Conservation (phyloP, 176 grass and related monocot genomes). For the Juncus inflexus region DNA sequence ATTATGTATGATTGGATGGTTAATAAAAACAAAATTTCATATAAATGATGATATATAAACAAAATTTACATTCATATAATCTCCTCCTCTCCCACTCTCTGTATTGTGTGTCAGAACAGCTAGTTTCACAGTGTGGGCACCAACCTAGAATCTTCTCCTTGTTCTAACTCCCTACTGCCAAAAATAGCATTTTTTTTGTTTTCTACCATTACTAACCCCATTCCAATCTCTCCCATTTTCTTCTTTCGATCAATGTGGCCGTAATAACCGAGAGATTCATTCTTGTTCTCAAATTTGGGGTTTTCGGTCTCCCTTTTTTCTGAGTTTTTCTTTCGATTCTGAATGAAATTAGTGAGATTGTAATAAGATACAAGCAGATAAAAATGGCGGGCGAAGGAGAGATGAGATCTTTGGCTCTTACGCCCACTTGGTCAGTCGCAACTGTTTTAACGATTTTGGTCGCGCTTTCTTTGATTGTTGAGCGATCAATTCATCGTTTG, state of each 20-base stretch:
- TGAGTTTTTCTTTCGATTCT: not conserved
- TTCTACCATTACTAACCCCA: not conserved
- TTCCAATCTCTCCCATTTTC: constrained; percentile 2
- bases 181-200: constrained; percentile 6
- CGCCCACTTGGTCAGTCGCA: constrained; percentile 97
- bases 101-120: constrained; percentile 1
- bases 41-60: too few species aligned
- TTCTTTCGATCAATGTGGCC: constrained; percentile 8
- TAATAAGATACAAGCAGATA: constrained; percentile 1
- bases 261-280: not conserved
- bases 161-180: constrained; percentile 17
- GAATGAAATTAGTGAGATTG: not conserved
- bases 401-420: constrained; percentile 74
- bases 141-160: constrained; percentile 13
- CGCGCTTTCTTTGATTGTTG: constrained; percentile 73
- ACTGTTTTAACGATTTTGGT: constrained; percentile 85
- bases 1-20: too few species aligned
- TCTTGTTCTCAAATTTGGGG: not conserved
- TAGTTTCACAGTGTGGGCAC: not conserved
- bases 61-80: not conserved
- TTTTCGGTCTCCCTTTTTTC: not conserved
- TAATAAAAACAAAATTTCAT: too few species aligned
- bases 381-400: constrained; percentile 52
- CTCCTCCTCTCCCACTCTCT: not conserved
- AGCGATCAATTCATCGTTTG: constrained; percentile 87